These are phyloP conservation scores for Rhizopogon vulgaris DNA, from an alignment of 768 basidiomycete genomes.

Conservation along the genomic window DNA sequence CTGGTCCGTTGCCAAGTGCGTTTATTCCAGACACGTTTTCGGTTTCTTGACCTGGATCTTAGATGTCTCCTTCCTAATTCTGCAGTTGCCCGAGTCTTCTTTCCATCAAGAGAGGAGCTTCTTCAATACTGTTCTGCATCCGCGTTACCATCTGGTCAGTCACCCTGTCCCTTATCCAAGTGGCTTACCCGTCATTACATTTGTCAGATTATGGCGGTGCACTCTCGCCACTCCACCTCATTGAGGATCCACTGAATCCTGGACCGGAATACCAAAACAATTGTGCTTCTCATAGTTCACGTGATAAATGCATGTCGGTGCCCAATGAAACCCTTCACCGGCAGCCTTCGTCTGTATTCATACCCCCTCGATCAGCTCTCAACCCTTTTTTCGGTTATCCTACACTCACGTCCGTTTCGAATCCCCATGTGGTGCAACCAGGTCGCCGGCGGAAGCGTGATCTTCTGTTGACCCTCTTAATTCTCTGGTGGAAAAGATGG, in stretches of 20 bases:
- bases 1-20: constrained; percentile 63
- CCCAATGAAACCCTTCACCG: background rate
- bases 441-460: constrained; percentile 68
- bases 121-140: constrained; percentile 46
- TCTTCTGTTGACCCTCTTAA: constrained; percentile 52
- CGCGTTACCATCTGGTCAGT: constrained; percentile 53
- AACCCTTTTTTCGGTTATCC: constrained; percentile 81
- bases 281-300: background rate
- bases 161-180: background rate
- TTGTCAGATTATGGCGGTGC: constrained; percentile 62
- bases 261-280: background rate
- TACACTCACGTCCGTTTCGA: constrained; percentile 24
- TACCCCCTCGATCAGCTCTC: constrained; percentile 51
- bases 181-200: background rate
- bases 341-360: constrained; percentile 7
- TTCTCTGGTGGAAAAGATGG: constrained; percentile 69
- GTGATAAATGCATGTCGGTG: background rate
- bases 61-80: constrained; percentile 59
- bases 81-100: constrained; percentile 59
- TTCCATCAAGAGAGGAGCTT: constrained; percentile 52
- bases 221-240: constrained; percentile 43
- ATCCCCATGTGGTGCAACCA: constrained; percentile 41
- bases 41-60: constrained; percentile 5
- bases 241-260: constrained; percentile 42
- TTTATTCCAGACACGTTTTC: constrained; percentile 9